Conservation (phyloP, 108 stramenopile species). For the Cyclotella baltica region DNA sequence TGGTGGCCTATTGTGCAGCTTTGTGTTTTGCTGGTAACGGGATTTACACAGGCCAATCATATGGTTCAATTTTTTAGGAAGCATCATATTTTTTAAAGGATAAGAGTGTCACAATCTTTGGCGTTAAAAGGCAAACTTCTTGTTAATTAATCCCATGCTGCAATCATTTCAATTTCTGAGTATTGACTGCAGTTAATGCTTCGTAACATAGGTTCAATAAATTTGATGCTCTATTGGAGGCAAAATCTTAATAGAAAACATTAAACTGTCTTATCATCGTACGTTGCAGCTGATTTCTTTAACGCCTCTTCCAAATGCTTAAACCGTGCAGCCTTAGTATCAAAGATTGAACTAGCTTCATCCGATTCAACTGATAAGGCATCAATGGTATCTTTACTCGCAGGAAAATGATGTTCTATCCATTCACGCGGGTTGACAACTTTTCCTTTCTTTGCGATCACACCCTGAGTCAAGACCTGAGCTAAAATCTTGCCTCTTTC, state of each 20-base stretch:
- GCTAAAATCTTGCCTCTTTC: slow-evolving; percentile 42
- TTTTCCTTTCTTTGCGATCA: slow-evolving; percentile 37
- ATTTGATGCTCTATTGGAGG: background rate
- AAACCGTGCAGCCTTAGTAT: slow-evolving; percentile 41
- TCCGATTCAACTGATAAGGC: slow-evolving; percentile 16
- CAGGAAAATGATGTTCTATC: slow-evolving; percentile 22
- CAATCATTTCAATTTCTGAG: too few relatives aligned
- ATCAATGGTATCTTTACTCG: slow-evolving; percentile 24
- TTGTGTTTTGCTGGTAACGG: slow-evolving; percentile 76
- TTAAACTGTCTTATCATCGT: slow-evolving; percentile 26
- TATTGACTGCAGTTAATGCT: too few relatives aligned
- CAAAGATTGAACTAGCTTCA: slow-evolving; percentile 25
- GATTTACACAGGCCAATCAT: slow-evolving; percentile 87
- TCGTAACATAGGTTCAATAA: too few relatives aligned
- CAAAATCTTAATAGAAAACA: background rate
- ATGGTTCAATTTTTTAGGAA: slow-evolving; percentile 82
- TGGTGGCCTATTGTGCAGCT: slow-evolving; percentile 90
- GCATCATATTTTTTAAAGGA: slow-evolving; percentile 74
- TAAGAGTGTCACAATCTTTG: background rate
- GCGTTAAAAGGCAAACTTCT: background rate
- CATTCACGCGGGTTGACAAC: slow-evolving; percentile 41
- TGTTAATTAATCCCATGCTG: too few relatives aligned
- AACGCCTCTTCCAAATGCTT: slow-evolving; percentile 37
- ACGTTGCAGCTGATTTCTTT: slow-evolving; percentile 27
- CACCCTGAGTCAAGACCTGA: slow-evolving; percentile 43